phyloP scores from a whole-genome alignment of 208 protist species.

The Willaertia magna region DNA sequence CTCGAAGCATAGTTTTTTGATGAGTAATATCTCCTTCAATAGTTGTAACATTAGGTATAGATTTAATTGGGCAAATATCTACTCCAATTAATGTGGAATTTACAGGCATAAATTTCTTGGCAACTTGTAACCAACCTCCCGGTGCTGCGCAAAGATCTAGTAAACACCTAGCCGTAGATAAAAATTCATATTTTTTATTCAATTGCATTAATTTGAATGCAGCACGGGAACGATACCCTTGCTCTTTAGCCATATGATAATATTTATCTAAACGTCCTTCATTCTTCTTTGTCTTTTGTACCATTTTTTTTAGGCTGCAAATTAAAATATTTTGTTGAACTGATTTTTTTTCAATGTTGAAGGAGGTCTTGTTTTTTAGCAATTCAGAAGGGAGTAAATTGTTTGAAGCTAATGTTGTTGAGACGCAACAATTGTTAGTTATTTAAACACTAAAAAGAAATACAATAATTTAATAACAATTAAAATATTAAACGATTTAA shows the following conservation, averaged over 20 bases:
- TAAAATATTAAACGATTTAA: too few species aligned
- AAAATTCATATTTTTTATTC: slow-evolving; percentile 97
- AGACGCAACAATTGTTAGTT: too few species aligned
- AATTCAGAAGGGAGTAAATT: too few species aligned
- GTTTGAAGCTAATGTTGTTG: too few species aligned
- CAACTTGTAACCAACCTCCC: slow-evolving; percentile 85
- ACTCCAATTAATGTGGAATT: slow-evolving; percentile 87
- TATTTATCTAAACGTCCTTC: slow-evolving; percentile 80
- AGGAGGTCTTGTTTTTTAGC: too few species aligned
- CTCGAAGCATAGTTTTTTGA: slow-evolving; percentile 77
- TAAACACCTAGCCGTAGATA: slow-evolving; percentile 62
- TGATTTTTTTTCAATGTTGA: too few species aligned
- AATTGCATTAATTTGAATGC: slow-evolving; percentile 99
- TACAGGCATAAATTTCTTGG: slow-evolving; percentile 87
- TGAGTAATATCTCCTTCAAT: slow-evolving; percentile 96
- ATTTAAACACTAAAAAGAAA: too few species aligned
- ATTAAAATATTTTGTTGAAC: too few species aligned
- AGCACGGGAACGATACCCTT: slow-evolving; percentile 92
- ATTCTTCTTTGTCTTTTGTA: slow-evolving; percentile 62
- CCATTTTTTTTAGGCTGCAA: too few species aligned
- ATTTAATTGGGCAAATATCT: slow-evolving; percentile 93
- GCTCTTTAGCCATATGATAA: slow-evolving; percentile 96
- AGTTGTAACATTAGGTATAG: slow-evolving; percentile 86
- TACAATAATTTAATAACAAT: too few species aligned
- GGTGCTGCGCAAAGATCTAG: slow-evolving; percentile 94